Base-by-base conservation (phyloP, 1,284 basidiomycete genomes). In the Sporisorium exsertum region DNA sequence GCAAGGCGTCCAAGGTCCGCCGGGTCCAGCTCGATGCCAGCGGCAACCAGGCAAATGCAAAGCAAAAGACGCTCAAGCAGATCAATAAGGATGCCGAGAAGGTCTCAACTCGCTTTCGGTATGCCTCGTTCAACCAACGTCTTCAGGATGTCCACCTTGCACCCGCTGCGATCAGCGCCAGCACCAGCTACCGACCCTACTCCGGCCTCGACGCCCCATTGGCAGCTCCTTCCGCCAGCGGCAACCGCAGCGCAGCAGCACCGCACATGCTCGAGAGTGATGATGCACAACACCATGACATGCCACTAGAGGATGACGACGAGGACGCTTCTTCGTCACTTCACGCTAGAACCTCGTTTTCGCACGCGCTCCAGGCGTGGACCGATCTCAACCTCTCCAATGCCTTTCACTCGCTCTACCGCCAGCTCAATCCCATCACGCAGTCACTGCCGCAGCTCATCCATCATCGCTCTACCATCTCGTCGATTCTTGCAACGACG, bases 101-200 rank as follows among this genome's bases (percentile, higher is more conserved):
- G 58, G 67, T 77, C 60, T 64, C 64, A 49, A 70, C 64, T 32
- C 59, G 65, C 33, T 84, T 80, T 58, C 64, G 75, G 43, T 85
- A 85, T 61, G 76, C 78, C 37, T 85, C 84, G 22, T 85, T 85
- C 80, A 84, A 84, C 57, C 81, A 85, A 59, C 78, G 83, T 8
- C 80, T 85, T 46, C 74, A 80, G 35, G 60, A 82, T 29, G 78
- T 83, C 5, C 80, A 84, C 40, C 79, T 85, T 27, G 76, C 77
- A 20, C 71, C 77, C 8, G 64, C 76, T 22, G 70, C 65, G 12
- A 78, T 75, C 58, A 67, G 66, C 45, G 69, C 71, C 26, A 74
- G 77, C 46, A 67, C 60, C 46, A 72, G 62, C 61, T 81, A 59
- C 37, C 72, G 66, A 53, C 77, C 61, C 22, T 80, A 79, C 33